Evolutionary conservation across 352 stramenopile genomes (phyloP).

Genomic region (Pythium plurisporium): DNA sequence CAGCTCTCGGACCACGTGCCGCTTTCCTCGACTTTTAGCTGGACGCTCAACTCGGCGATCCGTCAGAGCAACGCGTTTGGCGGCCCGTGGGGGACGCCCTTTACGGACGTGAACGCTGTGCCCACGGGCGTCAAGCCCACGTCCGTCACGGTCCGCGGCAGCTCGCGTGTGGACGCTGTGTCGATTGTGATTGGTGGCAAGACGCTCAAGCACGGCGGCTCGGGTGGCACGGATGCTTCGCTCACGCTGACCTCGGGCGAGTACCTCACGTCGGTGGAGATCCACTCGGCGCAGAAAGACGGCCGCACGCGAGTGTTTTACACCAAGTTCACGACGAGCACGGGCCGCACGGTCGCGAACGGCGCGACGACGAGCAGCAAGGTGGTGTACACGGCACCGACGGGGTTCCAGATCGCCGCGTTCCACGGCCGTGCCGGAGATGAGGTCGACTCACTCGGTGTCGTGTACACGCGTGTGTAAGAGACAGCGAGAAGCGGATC

Average conservation of each 20-base stretch:
- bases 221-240: slow-evolving; percentile 28
- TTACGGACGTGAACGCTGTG: slow-evolving; percentile 30
- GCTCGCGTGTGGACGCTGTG: slow-evolving; percentile 33
- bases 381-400: slow-evolving; percentile 29
- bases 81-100: slow-evolving; percentile 34
- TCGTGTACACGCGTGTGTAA: slow-evolving; percentile 33
- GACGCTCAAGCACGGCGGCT: slow-evolving; percentile 34
- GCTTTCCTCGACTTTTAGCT: slow-evolving; percentile 39
- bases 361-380: slow-evolving; percentile 31
- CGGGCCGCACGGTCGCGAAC: slow-evolving; percentile 26
- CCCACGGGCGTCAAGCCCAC: slow-evolving; percentile 25
- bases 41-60: slow-evolving; percentile 26
- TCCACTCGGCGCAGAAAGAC: slow-evolving; percentile 42
- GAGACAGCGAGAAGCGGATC: neutral
- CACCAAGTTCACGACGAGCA: slow-evolving; percentile 34
- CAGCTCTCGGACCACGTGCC: slow-evolving; percentile 46
- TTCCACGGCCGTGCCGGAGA: slow-evolving; percentile 43
- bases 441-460: slow-evolving; percentile 38
- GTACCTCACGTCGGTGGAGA: slow-evolving; percentile 43
- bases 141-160: slow-evolving; percentile 30
- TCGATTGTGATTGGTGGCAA: slow-evolving; percentile 22
- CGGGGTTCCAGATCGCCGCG: slow-evolving; percentile 41
- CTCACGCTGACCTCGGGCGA: slow-evolving; percentile 36
- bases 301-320: slow-evolving; percentile 41
- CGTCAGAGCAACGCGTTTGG: slow-evolving; percentile 33